Evolutionary conservation across 441 rosid genomes (phyloP), one percentile per base, ranked within the genome.

Genomic region (Melastoma candidum): DNA sequence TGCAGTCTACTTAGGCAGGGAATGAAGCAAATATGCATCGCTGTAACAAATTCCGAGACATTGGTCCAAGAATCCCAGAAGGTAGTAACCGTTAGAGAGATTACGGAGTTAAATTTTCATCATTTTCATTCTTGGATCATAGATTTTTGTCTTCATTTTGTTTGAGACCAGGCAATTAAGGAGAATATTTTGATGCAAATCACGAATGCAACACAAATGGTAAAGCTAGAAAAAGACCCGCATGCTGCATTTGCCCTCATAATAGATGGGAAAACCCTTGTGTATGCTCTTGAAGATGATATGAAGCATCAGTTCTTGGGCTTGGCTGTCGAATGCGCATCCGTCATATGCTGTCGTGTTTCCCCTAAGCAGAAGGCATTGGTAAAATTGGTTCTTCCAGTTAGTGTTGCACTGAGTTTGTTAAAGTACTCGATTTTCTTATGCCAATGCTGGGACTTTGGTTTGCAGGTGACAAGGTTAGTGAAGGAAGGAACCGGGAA

Each of bases 301-400:
- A 74, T 85, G 82, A 92, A 92, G 77, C 74, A 56, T 64, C 87
- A 76, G 62, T 79, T 92, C 77, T 80, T 92, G 74, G 80, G 75
- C 46, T 77, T 92, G 70, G 97, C 97, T 1, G 97, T 92, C 36
- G 87, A 71, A 49, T 92, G 98, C 59, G 98, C 98, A 4, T 88
- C 98, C 46, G 97, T 88, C 68, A 85, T 92, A 57, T 92, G 98
- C 67, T 92, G 98, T 14, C 98, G 98, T 41, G 98, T 92, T 39
- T 92, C 98, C 76, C 98, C 97, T 49, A 92, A 81, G 76, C 98
- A 92, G 79, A 92, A 92, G 71, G 98, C 98, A 14, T 66, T 92
- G 77, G 98, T 92, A 82, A 54, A 67, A 53, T 43, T 36, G 1
- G 41, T 29, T 29, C 7, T 36, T 9, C 41, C 8, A 36, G 41